phyloP scores from a whole-genome alignment of 768 basidiomycete genomes.

The Tremella mesenterica region DNA sequence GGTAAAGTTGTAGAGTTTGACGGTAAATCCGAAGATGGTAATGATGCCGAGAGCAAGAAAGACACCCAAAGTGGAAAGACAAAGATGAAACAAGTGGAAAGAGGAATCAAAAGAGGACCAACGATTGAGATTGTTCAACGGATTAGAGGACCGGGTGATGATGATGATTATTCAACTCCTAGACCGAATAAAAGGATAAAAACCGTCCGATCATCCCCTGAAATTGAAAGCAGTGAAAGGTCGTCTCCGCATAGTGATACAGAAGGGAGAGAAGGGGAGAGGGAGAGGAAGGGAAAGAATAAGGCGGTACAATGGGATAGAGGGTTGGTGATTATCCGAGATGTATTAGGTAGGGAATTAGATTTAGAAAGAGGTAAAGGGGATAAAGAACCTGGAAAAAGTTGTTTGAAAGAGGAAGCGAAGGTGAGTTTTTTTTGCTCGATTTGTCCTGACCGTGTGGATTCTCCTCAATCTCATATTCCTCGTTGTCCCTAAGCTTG shows the following conservation, averaged over 20 bases:
- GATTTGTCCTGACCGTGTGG: not conserved
- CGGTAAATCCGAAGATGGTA: conserved; percentile 8
- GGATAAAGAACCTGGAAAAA: not conserved
- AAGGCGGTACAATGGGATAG: conserved; percentile 42
- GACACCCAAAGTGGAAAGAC: not conserved
- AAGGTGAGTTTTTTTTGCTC: not conserved
- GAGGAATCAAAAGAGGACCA: too few relatives aligned
- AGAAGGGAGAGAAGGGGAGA: too few relatives aligned
- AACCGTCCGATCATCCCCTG: not conserved
- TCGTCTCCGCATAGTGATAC: too few relatives aligned
- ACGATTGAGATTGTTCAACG: conserved; percentile 13
- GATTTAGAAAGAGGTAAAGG: conserved; percentile 2
- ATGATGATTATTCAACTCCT: conserved; percentile 38
- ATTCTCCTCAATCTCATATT: too few relatives aligned
- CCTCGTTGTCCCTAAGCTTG: too few relatives aligned
- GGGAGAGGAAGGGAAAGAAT: conserved; percentile 13
- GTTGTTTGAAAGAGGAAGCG: conserved; percentile 4
- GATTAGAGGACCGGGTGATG: conserved; percentile 37
- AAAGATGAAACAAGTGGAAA: too few relatives aligned
- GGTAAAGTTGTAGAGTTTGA: too few relatives aligned
- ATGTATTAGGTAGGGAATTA: too few relatives aligned
- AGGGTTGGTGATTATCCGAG: conserved; percentile 36
- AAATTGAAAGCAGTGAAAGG: too few relatives aligned
- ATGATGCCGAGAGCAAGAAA: conserved; percentile 1
- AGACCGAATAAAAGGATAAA: conserved; percentile 28